These are phyloP conservation scores for Lotus japonicus DNA, from an alignment of 306 rosid genomes.

Conservation along the genomic window DNA sequence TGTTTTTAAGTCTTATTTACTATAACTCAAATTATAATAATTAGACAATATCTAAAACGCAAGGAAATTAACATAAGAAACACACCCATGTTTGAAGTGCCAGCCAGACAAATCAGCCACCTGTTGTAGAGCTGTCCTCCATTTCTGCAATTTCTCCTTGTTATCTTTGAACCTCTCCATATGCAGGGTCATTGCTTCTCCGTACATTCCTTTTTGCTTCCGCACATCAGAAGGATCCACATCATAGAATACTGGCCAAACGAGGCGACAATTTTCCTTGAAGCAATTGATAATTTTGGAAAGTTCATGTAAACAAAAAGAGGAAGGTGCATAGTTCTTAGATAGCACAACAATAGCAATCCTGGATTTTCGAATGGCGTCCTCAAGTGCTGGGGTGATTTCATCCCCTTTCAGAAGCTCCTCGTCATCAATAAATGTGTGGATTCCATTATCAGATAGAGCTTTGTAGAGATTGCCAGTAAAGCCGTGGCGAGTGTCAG, in stretches of 20 bases:
- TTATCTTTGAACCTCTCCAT: background rate
- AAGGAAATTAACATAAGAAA: background rate
- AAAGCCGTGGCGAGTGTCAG: background rate
- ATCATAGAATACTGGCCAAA: background rate
- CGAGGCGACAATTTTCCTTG: background rate
- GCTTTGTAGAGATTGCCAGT: constrained; percentile 8
- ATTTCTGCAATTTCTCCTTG: background rate
- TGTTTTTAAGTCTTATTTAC: background rate
- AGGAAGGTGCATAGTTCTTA: background rate
- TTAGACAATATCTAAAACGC: no score
- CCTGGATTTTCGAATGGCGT: constrained; percentile 8
- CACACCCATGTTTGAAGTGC: background rate
- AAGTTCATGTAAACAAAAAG: constrained; percentile 5
- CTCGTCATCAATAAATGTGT: constrained; percentile 1
- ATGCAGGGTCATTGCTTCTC: background rate
- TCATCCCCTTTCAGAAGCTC: background rate
- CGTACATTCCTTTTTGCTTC: background rate
- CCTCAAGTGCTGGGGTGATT: background rate
- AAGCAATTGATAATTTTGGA: background rate
- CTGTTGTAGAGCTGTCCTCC: background rate
- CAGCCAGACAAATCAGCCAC: background rate
- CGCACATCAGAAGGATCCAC: background rate
- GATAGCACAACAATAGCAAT: background rate
- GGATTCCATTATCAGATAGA: background rate
- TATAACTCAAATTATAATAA: background rate